Evolutionary conservation across 306 rosid species (phyloP), one percentile per base, ranked within the genome.

Genomic region (Lotus japonicus): DNA sequence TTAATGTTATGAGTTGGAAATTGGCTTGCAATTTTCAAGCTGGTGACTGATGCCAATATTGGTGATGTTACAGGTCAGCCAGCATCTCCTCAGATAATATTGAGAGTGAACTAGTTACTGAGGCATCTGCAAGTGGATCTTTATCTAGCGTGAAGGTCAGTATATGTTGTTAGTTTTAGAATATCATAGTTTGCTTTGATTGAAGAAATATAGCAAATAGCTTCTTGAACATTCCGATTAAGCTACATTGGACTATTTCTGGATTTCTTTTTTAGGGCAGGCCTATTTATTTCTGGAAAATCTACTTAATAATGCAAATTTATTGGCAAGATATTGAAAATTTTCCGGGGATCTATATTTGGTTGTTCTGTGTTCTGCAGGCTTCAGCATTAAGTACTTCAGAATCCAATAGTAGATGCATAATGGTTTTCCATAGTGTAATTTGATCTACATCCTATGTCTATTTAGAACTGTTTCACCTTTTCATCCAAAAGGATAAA

Each of bases 1-100:
- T 9, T 14, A 57, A 9, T 48, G 68, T 39, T 64, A 26, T n/a
- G 26, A 64, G 44, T 33, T 53, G 2, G 66, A 71, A 14, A 18
- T 55, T 44, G 53, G 77, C 51, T 61, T 43, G 11, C 5, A 26
- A 10, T 42, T 57, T 57, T 9, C 18, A 42, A 39, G 49, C 26
- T 19, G 12, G 66, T 10, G 6, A 58, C 31, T 57, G 19, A 77
- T 72, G 42, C 57, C 21, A 48, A 54, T 19, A 33, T 63, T 48
- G 65, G 62, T 15, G 50, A 41, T 77, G 12, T 11, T 63, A 53
- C 80, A 87, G 98, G 83, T 85, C 89, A 58, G 48, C 71, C 78
- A 83, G 85, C 84, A 75, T 87, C 64, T 85, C 92, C n/a, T 82
- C 88, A 0, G 89, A 89, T 12, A 83, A 85, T 78, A 79, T 89